Evolutionary conservation across 2,329 filamentous ascomycete genomes (phyloP).

Genomic region (Fusarium sp.): DNA sequence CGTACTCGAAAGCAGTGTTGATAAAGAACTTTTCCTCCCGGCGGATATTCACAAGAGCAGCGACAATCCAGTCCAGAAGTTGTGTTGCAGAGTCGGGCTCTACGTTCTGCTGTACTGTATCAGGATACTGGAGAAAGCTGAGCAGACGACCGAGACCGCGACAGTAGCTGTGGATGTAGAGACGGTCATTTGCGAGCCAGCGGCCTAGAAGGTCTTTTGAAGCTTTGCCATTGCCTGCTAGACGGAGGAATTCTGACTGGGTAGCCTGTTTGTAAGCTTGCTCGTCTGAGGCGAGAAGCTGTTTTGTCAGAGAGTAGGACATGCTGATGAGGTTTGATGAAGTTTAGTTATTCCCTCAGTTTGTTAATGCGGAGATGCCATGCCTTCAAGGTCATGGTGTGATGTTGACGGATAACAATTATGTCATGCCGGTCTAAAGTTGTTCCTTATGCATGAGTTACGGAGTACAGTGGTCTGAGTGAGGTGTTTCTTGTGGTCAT

Average conservation of each 20-base stretch:
- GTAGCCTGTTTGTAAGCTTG: constrained; percentile 67
- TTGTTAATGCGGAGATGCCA: constrained; percentile 30
- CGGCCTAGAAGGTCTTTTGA: constrained; percentile 66
- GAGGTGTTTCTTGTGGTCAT: neutral
- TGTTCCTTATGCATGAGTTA: constrained; percentile 31
- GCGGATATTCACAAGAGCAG: constrained; percentile 73
- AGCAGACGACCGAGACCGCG: constrained; percentile 74
- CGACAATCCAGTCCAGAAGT: constrained; percentile 71
- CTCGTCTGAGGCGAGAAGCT: constrained; percentile 64
- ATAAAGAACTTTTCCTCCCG: constrained; percentile 76
- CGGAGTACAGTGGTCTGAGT: neutral
- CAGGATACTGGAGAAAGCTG: constrained; percentile 68
- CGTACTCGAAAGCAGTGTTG: constrained; percentile 70
- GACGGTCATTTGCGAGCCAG: constrained; percentile 78
- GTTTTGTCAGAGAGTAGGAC: constrained; percentile 62
- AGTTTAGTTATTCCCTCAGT: constrained; percentile 5
- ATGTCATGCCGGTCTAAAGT: constrained; percentile 41
- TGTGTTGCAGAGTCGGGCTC: constrained; percentile 59
- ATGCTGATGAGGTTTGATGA: constrained; percentile 7
- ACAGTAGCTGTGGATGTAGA: constrained; percentile 78
- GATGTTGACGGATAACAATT: constrained; percentile 27
- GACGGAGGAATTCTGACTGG: constrained; percentile 72
- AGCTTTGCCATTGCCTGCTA: constrained; percentile 72
- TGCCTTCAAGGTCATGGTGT: constrained; percentile 21
- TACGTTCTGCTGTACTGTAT: constrained; percentile 22